Conservation (phyloP, 371 early-diverging fungal genomes). For the Rhizopus microsporus region DNA sequence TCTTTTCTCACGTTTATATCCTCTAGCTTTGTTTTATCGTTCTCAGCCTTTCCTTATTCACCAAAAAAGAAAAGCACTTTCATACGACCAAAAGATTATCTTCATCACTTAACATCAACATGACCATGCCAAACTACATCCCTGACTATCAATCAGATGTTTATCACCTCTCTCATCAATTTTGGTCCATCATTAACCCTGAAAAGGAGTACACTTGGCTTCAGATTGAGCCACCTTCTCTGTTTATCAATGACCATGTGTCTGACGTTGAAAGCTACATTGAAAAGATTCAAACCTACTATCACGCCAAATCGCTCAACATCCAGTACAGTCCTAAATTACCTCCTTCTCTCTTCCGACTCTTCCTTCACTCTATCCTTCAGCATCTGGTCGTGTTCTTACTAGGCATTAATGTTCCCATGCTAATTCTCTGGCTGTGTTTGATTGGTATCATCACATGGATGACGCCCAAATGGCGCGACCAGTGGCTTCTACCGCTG, state of each 20-base stretch:
- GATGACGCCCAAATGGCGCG: slow-evolving; percentile 38
- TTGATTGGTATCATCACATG: slow-evolving; percentile 35
- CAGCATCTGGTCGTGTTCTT: slow-evolving; percentile 14
- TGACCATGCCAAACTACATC: not conserved
- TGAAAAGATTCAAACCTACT: slow-evolving; percentile 18
- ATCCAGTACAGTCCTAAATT: slow-evolving; percentile 15
- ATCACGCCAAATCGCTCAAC: slow-evolving; percentile 15
- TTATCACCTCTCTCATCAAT: slow-evolving; percentile 26
- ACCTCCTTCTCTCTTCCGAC: slow-evolving; percentile 21
- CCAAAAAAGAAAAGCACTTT: slow-evolving; percentile 5
- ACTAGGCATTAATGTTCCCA: slow-evolving; percentile 27
- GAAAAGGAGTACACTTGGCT: slow-evolving; percentile 27
- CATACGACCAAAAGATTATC: slow-evolving; percentile 14
- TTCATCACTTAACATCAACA: slow-evolving; percentile 3
- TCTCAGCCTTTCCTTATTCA: slow-evolving; percentile 25
- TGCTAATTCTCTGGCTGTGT: slow-evolving; percentile 31
- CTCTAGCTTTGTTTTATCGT: slow-evolving; percentile 30
- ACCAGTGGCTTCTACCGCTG: slow-evolving; percentile 32
- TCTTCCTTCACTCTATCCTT: slow-evolving; percentile 17
- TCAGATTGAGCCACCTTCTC: slow-evolving; percentile 24
- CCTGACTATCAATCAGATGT: slow-evolving; percentile 17
- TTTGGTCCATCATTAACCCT: slow-evolving; percentile 39
- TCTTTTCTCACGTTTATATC: not conserved
- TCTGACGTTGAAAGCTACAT: slow-evolving; percentile 7
- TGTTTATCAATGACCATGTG: slow-evolving; percentile 15